Evolutionary conservation across 352 stramenopile genomes (phyloP), one percentile per base, ranked within the genome.

Genomic region (Pythium oligandrum): DNA sequence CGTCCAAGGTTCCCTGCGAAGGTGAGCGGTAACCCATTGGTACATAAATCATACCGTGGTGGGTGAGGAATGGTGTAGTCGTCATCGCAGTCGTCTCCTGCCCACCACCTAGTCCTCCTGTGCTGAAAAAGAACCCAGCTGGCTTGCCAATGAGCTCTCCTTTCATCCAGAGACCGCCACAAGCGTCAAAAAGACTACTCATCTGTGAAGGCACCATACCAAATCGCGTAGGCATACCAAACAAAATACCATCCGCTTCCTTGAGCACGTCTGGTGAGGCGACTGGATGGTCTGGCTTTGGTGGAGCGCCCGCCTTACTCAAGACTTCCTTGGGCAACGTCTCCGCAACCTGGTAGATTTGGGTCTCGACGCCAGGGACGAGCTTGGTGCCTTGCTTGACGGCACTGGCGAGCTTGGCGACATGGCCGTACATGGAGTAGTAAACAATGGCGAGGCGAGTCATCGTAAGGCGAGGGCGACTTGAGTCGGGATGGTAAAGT

Each of bases 21-120:
- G 66, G 68, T 8, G 57, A 74, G 53, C 76, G 76, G 64, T 83
- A 86, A 57, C 88, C 90, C 11, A 96, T 60, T 36, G 90, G 88
- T 50, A 98, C 84, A 56, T 86, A 98, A 12, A 88, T 82, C 79
- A 97, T 86, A 42, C 91, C 91, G 34, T 97, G 87, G 73, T 97
- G 86, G 0, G 83, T 63, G 30, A 97, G 71, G 71, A 96, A 96
- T 0, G 87, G 86, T n/a, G 97, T 8, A 2, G 74, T 55, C 4
- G 86, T 92, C 30, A 95, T 68, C 9, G 76, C 79, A 9, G 86
- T 93, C 38, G 88, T 97, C 66, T 97, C 91, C 73, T 97, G 90
- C 45, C 91, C 91, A 26, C 89, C 87, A 47, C 73, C 83, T 34
- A 78, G 69, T 0, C 71, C 88, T 35, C 71, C 86, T 36, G 84